Conservation (phyloP, 768 basidiomycete species). For the Lyophyllum semitale region DNA sequence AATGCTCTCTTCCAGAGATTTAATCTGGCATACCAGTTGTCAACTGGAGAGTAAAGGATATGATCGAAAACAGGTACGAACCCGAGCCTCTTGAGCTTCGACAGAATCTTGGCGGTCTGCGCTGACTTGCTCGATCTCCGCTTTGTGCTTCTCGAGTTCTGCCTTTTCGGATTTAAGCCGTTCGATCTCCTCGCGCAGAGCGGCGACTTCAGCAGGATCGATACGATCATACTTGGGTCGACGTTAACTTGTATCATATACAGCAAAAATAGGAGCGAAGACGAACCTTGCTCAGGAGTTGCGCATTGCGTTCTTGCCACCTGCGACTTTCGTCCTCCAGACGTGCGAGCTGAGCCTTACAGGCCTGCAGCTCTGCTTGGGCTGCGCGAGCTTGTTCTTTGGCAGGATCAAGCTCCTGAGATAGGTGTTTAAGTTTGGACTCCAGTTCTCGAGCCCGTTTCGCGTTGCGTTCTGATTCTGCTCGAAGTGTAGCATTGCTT, state of each 20-base stretch:
- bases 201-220: conserved; percentile 83
- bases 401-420: conserved; percentile 69
- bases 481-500: conserved; percentile 83
- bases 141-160: conserved; percentile 29
- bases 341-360: conserved; percentile 63
- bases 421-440: conserved; percentile 55
- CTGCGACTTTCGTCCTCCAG: conserved; percentile 76
- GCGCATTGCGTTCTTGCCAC: conserved; percentile 85
- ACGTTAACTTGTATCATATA: conserved; percentile 2
- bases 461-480: conserved; percentile 70
- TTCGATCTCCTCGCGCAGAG: conserved; percentile 73
- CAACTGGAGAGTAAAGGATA: not conserved
- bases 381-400: conserved; percentile 68
- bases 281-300: conserved; percentile 76
- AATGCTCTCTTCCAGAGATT: conserved; percentile 43
- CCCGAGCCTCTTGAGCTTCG: conserved; percentile 29
- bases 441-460: conserved; percentile 74
- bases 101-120: conserved; percentile 31
- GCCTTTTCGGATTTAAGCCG: conserved; percentile 44
- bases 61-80: conserved; percentile 16
- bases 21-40: conserved; percentile 31
- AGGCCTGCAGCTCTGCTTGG: conserved; percentile 75
- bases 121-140: conserved; percentile 18
- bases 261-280: not conserved
- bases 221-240: conserved; percentile 76